These are phyloP conservation scores for Dactylellina parvicollis DNA, from an alignment of 2,329 filamentous ascomycete species.

Conservation along the genomic window DNA sequence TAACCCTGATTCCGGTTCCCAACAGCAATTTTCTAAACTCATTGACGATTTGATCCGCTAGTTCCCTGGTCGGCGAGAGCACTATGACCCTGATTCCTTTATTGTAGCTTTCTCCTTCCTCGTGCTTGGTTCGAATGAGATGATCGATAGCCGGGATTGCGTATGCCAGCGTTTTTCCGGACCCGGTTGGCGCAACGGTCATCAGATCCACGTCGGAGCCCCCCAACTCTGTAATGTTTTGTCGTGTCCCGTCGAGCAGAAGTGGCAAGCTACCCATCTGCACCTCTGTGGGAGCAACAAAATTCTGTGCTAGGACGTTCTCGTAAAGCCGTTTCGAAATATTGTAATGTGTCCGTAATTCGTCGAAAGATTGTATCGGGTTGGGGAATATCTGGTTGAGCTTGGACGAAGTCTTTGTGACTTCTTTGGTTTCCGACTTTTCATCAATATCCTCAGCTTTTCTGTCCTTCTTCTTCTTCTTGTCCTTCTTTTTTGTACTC, in stretches of 20 bases:
- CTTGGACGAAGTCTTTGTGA: conserved; percentile 62
- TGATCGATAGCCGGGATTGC: conserved; percentile 82
- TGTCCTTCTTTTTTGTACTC: conserved; percentile 69
- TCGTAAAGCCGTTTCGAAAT: conserved; percentile 77
- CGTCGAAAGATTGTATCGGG: conserved; percentile 79
- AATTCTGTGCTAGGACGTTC: conserved; percentile 86
- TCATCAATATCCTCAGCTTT: conserved; percentile 66
- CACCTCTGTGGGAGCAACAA: conserved; percentile 88
- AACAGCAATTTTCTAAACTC: conserved; percentile 83
- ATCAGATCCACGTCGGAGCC: conserved; percentile 74
- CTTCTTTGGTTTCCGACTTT: conserved; percentile 62
- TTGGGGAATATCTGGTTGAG: conserved; percentile 76
- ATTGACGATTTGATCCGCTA: conserved; percentile 81
- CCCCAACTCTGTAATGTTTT: conserved; percentile 59
- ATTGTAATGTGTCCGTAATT: conserved; percentile 75
- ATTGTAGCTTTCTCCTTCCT: conserved; percentile 62
- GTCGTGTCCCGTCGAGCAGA: conserved; percentile 71
- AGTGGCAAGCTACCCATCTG: conserved; percentile 87
- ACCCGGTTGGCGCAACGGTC: conserved; percentile 91
- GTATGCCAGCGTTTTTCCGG: conserved; percentile 94
- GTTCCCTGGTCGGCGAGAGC: conserved; percentile 79
- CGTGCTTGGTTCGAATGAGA: conserved; percentile 66
- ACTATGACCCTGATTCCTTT: conserved; percentile 74
- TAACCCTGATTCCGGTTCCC: conserved; percentile 80
- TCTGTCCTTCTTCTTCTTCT: conserved; percentile 60